Evolutionary conservation across 2,329 filamentous ascomycete species (phyloP), one percentile per base, ranked within the genome.

Genomic region (Elsinoe necatrix): DNA sequence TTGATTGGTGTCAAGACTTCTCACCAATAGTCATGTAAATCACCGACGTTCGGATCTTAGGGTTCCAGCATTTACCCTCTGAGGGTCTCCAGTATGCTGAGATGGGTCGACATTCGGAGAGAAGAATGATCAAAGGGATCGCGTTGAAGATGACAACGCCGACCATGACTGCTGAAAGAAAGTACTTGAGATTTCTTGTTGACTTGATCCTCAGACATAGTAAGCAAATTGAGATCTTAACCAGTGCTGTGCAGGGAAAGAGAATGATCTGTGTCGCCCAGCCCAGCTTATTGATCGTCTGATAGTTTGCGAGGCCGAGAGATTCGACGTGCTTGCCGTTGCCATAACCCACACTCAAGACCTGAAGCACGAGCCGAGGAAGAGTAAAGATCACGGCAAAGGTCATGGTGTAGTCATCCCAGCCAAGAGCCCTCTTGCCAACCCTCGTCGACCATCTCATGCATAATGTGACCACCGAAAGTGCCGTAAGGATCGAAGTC

Each of bases 201-300:
- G 64, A 58, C 18, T 74, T 73, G 62, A 75, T 73, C 12, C 73
- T 69, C 3, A 75, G 61, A 1, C 75, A 61, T 7, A 76, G 63
- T 11, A 75, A 59, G 61, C 72, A 67, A 51, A 75, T 74, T 2
- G 72, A 75, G 25, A 70, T 64, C 57, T 75, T 75, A 45, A 75
- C 64, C 1, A 75, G 56, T 37, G 68, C 71, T 31, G 74, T 68
- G 39, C 67, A 68, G 9, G 65, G 62, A 57, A 75, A 76, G 2
- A 75, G 66, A 18, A 73, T 63, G 12, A 75, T 64, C 62, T 75
- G 72, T 2, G 69, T 71, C 43, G 68, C 63, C 72, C 71, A 75
- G 8, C 52, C 55, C 7, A 56, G 45, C 64, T 70, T 71, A 58
- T 71, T 73, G 57, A 72, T 69, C 35, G 61, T 65, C 55, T 68